Evolutionary conservation across 371 early-diverging fungal species (phyloP).

Genomic region (Syncephalastrum monosporum): DNA sequence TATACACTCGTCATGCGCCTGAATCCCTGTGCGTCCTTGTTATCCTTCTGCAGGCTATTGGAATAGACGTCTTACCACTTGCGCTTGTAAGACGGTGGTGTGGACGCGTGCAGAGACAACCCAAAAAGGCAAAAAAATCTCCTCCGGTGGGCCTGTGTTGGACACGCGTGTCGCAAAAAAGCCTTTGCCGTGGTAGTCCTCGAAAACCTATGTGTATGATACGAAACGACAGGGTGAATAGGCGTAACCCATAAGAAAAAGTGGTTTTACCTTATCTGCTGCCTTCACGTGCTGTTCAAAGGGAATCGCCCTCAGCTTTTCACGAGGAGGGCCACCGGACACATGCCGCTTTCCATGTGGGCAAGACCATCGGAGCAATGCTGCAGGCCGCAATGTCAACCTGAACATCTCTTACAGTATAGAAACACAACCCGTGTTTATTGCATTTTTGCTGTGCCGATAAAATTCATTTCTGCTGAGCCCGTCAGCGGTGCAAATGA

Average conservation of each 20-base stretch:
- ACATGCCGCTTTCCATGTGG: no score
- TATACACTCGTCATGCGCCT: constrained; percentile 37
- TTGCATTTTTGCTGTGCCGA: no score
- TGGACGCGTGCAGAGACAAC: constrained; percentile 52
- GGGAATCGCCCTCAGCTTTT: constrained; percentile 54
- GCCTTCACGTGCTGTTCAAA: constrained; percentile 57
- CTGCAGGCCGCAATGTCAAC: no score
- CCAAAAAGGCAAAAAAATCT: constrained; percentile 62
- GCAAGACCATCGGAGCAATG: no score
- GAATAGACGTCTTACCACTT: constrained; percentile 36
- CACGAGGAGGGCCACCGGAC: constrained; percentile 33
- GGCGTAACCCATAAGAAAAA: neutral
- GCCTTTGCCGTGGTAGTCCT: constrained; percentile 57
- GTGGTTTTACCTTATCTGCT: constrained; percentile 46
- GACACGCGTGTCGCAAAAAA: constrained; percentile 55
- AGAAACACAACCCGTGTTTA: no score
- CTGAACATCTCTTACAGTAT: no score
- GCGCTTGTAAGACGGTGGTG: constrained; percentile 53
- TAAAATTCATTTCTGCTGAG: no score
- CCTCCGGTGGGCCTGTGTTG: constrained; percentile 46
- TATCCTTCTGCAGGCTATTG: neutral
- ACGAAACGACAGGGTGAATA: neutral
- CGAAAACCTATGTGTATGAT: constrained; percentile 38
- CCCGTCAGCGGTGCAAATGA: no score
- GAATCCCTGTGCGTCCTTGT: constrained; percentile 25